Evolutionary conservation across 257 asterid genomes (phyloP), one percentile per base, ranked within the genome.

Genomic region (Nicotiana obtusifolia): DNA sequence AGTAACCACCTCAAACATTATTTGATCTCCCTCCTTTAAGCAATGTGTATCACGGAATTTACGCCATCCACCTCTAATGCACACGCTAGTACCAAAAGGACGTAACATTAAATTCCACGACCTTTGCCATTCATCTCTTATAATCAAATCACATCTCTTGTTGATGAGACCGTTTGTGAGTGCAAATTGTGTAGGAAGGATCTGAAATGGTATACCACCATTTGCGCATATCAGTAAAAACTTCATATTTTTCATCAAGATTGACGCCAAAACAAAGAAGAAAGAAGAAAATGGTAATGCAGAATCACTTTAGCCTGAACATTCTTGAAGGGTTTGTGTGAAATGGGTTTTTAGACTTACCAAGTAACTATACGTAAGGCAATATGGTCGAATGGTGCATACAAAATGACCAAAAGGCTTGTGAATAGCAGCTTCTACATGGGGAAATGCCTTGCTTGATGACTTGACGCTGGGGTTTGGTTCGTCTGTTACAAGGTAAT

Each of bases 1-100:
- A 0, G 26, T 75, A 75, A 75, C 62, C 15, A 75, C 79, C 44
- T 75, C 79, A 75, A 75, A 75, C 79, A 75, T 75, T 75, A 75
- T 49, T 22, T 5, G 22, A 73, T 73, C 79, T 73, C 79, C 79
- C 61, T 47, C 79, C 24, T 73, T 49, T 73, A 73, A 49, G 44
- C 79, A 47, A 73, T 73, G 15, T 49, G 62, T 56, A 19, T 73
- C 79, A 0, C 44, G 61, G 24, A 73, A 15, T 0, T 26, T 24
- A 73, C 49, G 7, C 79, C 79, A 73, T 73, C 79, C 79, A 73
- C 79, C 79, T 22, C 79, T 73, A 24, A 73, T 49, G 26, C 79
- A 73, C 24, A 49, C 79, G n/a, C 41, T 15, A 24, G 41, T 7
- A 49, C 79, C 79, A 24, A 24, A 73, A 73, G 79, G 61, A 73